These are phyloP conservation scores for Xylaria cubensis DNA, from an alignment of 495 filamentous ascomycete genomes.

Conservation along the genomic window DNA sequence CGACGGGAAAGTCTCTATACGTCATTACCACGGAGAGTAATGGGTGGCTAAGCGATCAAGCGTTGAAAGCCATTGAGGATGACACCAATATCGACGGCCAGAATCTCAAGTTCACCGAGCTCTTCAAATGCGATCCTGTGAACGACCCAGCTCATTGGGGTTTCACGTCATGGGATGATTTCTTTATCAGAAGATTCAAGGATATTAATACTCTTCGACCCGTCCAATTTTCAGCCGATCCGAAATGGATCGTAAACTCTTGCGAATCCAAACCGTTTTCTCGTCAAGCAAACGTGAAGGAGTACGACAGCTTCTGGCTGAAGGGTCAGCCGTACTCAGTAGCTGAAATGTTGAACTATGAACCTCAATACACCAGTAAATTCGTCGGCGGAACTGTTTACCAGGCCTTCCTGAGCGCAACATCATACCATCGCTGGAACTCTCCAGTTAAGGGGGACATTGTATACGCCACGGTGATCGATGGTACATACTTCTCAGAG, in stretches of 20 bases:
- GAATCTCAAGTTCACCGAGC: constrained; percentile 43
- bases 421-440: constrained; percentile 67
- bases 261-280: constrained; percentile 62
- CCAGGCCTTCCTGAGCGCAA: constrained; percentile 61
- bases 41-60: constrained; percentile 59
- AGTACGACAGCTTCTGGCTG: constrained; percentile 57
- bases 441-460: constrained; percentile 59
- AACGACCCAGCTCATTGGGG: constrained; percentile 47
- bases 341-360: constrained; percentile 54
- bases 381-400: constrained; percentile 64
- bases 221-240: constrained; percentile 44
- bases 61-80: constrained; percentile 38
- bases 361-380: constrained; percentile 4
- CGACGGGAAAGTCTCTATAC: constrained; percentile 51
- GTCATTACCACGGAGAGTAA: constrained; percentile 49
- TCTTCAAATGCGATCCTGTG: constrained; percentile 47
- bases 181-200: constrained; percentile 63
- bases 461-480: constrained; percentile 50
- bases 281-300: constrained; percentile 41
- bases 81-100: constrained; percentile 21
- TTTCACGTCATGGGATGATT: constrained; percentile 68
- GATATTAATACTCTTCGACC: constrained; percentile 53
- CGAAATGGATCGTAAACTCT: constrained; percentile 58
- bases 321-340: constrained; percentile 64
- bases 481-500: constrained; percentile 68